Conservation (phyloP, 2,329 filamentous ascomycete genomes). For the Aspergillus neoniger region DNA sequence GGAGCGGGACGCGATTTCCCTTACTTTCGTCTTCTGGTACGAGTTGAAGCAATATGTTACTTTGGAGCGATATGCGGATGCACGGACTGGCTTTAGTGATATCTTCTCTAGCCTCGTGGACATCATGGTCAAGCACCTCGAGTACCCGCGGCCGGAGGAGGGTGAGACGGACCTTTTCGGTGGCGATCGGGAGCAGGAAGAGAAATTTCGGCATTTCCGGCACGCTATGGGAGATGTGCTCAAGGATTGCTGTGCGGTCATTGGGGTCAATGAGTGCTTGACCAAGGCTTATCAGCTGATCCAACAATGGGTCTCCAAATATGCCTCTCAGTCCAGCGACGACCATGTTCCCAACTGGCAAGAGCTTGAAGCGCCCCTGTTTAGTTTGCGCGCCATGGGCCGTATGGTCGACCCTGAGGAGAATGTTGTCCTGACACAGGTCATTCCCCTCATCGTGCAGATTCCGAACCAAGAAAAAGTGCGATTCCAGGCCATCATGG, state of each 20-base stretch:
- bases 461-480: conserved; percentile 96
- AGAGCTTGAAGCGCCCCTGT: conserved; percentile 89
- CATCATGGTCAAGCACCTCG: conserved; percentile 84
- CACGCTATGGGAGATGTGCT: conserved; percentile 97
- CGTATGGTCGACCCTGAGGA: conserved; percentile 93
- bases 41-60: conserved; percentile 96
- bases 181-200: conserved; percentile 91
- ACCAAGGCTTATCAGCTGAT: conserved; percentile 85
- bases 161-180: conserved; percentile 86
- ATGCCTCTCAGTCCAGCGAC: conserved; percentile 72
- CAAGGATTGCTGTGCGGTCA: conserved; percentile 95
- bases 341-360: conserved; percentile 91
- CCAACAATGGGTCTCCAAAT: conserved; percentile 81
- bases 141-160: conserved; percentile 78
- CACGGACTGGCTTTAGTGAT: conserved; percentile 73
- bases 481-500: conserved; percentile 98
- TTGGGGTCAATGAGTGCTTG: conserved; percentile 88
- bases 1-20: conserved; percentile 86
- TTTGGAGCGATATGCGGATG: conserved; percentile 82
- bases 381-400: conserved; percentile 93
- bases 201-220: conserved; percentile 94
- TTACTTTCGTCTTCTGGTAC: conserved; percentile 98
- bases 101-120: conserved; percentile 89
- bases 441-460: conserved; percentile 90
- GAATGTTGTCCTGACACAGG: conserved; percentile 79